phyloP scores from a whole-genome alignment of 108 stramenopile genomes.

The Cyclotella distinguenda region DNA sequence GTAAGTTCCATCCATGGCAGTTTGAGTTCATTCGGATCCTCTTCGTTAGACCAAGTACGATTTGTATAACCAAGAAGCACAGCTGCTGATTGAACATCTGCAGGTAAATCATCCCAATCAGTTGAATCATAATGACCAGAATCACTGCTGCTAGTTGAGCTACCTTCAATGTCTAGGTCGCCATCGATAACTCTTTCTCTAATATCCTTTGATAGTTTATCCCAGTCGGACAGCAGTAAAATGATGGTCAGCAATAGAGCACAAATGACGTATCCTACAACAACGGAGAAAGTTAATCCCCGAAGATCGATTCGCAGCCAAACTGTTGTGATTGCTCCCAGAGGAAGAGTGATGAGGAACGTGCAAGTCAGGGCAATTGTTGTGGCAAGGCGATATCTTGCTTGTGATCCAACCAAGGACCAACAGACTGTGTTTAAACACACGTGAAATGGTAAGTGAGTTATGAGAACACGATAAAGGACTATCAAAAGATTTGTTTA shows the following conservation, averaged over 20 bases:
- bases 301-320: slow-evolving; percentile 14
- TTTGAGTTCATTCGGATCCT: slow-evolving; percentile 22
- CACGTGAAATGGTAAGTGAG: neutral
- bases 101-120: slow-evolving; percentile 25
- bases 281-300: slow-evolving; percentile 28
- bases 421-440: slow-evolving; percentile 11
- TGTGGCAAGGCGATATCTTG: slow-evolving; percentile 21
- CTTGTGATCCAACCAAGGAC: slow-evolving; percentile 24
- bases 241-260: slow-evolving; percentile 15
- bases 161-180: slow-evolving; percentile 9
- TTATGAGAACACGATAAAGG: neutral
- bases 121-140: slow-evolving; percentile 5
- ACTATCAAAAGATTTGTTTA: neutral
- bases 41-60: slow-evolving; percentile 37
- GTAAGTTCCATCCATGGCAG: slow-evolving; percentile 45
- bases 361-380: slow-evolving; percentile 3
- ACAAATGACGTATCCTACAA: slow-evolving; percentile 21
- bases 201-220: slow-evolving; percentile 8
- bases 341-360: slow-evolving; percentile 16
- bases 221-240: slow-evolving; percentile 21
- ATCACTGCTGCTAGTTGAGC: slow-evolving; percentile 1
- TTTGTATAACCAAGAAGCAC: slow-evolving; percentile 36
- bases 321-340: slow-evolving; percentile 16
- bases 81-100: slow-evolving; percentile 12
- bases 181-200: slow-evolving; percentile 17